Percentiles rank a stretch among this genome's conserved stretches.
Conservation (phyloP, 176 grass and related monocot genomes). For the Phyllostachys edulis region DNA sequence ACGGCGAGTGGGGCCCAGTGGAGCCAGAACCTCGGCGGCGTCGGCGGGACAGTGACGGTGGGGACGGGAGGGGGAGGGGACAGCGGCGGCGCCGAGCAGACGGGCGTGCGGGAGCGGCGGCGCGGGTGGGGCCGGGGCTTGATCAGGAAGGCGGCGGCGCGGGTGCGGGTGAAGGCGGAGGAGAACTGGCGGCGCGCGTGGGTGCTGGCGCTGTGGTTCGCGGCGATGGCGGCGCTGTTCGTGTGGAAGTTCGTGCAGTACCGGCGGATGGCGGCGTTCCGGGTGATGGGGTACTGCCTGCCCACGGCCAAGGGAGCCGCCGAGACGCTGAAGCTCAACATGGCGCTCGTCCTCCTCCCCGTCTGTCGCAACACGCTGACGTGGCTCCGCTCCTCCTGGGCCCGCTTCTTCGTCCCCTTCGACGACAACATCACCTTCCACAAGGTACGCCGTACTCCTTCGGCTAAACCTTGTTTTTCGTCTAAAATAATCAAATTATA, state of each 20-base stretch:
- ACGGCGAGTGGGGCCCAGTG: conserved; percentile 84
- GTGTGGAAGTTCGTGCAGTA: conserved; percentile 94
- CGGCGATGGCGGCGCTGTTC: conserved; percentile 65
- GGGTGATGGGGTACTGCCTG: conserved; percentile 94
- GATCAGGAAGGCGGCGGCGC: conserved; percentile 12
- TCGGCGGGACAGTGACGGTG: not conserved
- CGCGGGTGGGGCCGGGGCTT: conserved; percentile 21
- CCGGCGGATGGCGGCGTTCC: conserved; percentile 51
- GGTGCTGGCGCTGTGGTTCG: conserved; percentile 77
- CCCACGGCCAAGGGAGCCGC: conserved; percentile 87
- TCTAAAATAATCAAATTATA: too few species aligned
- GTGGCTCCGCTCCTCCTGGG: conserved; percentile 92
- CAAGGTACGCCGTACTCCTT: conserved; percentile 58
- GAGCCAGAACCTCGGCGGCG: conserved; percentile 84
- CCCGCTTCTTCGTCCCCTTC: conserved; percentile 91
- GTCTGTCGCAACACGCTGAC: conserved; percentile 98
- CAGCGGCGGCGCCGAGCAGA: not conserved
- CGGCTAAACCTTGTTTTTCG: too few species aligned
- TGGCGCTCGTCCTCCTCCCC: conserved; percentile 90
- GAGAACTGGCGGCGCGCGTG: conserved; percentile 86
- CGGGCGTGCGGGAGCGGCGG: not conserved
- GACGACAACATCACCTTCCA: conserved; percentile 99
- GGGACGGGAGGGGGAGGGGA: not conserved
- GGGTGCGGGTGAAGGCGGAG: conserved; percentile 54
- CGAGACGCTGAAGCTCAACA: conserved; percentile 98